A percentile compares a stretch with the other conserved stretches of the same genome.
Evolutionary conservation across 2,329 filamentous ascomycete genomes (phyloP).

Genomic region (Botrytis elliptica): DNA sequence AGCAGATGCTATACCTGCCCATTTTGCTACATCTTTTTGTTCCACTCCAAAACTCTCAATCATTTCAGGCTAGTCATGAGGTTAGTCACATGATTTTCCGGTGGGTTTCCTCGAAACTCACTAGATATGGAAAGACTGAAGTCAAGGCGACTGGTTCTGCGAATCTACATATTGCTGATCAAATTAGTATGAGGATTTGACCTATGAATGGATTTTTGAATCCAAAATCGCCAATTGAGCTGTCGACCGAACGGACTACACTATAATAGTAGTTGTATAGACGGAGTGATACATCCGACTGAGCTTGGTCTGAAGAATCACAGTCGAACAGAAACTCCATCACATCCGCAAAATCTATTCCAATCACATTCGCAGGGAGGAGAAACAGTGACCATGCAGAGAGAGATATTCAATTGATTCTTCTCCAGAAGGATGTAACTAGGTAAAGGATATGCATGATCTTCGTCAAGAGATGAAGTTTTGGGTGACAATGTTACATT

Average conservation of each 20-base stretch:
- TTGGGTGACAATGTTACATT: background rate
- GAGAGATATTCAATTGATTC: background rate
- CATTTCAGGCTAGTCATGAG: slow-evolving; percentile 69
- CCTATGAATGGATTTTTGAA: background rate
- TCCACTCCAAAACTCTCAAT: slow-evolving; percentile 74
- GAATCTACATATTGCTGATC: slow-evolving; percentile 70
- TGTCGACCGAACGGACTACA: background rate
- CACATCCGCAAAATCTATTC: background rate
- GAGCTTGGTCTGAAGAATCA: background rate
- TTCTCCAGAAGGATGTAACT: background rate
- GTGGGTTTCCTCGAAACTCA: slow-evolving; percentile 32
- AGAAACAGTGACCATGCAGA: background rate
- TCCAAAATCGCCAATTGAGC: background rate
- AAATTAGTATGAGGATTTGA: slow-evolving; percentile 5
- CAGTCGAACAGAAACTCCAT: background rate
- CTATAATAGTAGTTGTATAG: background rate
- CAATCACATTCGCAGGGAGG: slow-evolving; percentile 4
- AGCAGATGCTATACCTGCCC: slow-evolving; percentile 73
- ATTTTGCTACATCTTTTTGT: slow-evolving; percentile 71
- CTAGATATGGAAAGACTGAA: slow-evolving; percentile 45
- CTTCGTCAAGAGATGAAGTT: background rate
- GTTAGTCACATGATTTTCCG: slow-evolving; percentile 25
- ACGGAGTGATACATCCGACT: background rate
- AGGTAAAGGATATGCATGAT: background rate
- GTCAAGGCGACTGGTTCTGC: slow-evolving; percentile 73